Evolutionary conservation across 345 rosid species (phyloP).

Genomic region (Pistacia vera): DNA sequence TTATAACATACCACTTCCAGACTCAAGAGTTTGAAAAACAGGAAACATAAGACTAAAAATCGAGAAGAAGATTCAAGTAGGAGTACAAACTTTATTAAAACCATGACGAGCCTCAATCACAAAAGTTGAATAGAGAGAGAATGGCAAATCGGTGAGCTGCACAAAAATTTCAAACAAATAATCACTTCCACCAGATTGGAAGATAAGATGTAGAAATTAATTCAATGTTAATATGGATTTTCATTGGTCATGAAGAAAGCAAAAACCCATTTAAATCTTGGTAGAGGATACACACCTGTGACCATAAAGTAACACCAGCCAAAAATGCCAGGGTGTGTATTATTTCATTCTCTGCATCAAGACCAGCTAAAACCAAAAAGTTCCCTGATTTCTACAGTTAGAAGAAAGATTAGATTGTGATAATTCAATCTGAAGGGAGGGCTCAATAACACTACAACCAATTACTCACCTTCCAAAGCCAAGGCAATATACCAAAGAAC

Average conservation of each 20-base stretch:
- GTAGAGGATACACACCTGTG: slow-evolving; percentile 65
- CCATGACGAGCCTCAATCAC: slow-evolving; percentile 98
- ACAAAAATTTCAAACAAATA: slow-evolving; percentile 26
- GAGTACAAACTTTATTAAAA: slow-evolving; percentile 80
- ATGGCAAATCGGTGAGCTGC: slow-evolving; percentile 97
- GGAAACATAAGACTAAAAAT: slow-evolving; percentile 12
- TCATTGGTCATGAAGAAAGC: not conserved
- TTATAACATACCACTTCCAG: not conserved
- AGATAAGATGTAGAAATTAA: not conserved
- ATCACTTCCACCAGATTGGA: slow-evolving; percentile 4
- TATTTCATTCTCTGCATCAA: slow-evolving; percentile 82
- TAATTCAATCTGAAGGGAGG: slow-evolving; percentile 8
- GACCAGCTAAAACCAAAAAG: slow-evolving; percentile 65
- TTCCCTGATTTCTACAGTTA: slow-evolving; percentile 69
- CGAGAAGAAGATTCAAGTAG: slow-evolving; percentile 14
- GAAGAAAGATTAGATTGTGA: slow-evolving; percentile 15
- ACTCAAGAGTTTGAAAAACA: slow-evolving; percentile 15
- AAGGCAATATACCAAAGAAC: slow-evolving; percentile 85
- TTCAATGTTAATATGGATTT: not conserved
- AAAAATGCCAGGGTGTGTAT: slow-evolving; percentile 86
- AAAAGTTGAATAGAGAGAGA: slow-evolving; percentile 94
- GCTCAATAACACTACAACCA: slow-evolving; percentile 6
- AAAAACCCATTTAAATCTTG: slow-evolving; percentile 1
- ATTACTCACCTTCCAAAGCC: slow-evolving; percentile 92
- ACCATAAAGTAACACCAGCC: slow-evolving; percentile 94